Evolutionary conservation across 2,329 filamentous ascomycete species (phyloP).

Genomic region (Achaetomium macrosporum): DNA sequence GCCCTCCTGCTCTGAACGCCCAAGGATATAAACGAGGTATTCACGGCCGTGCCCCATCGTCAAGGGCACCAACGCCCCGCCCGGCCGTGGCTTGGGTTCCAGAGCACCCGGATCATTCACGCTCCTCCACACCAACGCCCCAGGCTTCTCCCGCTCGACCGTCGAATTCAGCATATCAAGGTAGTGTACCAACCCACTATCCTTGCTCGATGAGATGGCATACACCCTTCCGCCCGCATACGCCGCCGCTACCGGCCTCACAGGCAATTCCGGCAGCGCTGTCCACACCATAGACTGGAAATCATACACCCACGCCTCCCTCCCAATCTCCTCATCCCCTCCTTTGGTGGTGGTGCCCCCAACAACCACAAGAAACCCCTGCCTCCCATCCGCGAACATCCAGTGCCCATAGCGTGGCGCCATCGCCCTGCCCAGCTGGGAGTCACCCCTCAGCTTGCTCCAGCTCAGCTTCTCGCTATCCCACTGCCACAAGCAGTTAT

Average conservation of each 20-base stretch:
- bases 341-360: slow-evolving; percentile 33
- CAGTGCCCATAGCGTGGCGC: slow-evolving; percentile 29
- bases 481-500: slow-evolving; percentile 34
- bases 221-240: slow-evolving; percentile 42
- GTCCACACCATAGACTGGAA: slow-evolving; percentile 44
- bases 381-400: slow-evolving; percentile 35
- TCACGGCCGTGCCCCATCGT: slow-evolving; percentile 47
- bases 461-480: slow-evolving; percentile 33
- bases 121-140: slow-evolving; percentile 33
- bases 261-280: slow-evolving; percentile 40
- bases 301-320: slow-evolving; percentile 47
- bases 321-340: slow-evolving; percentile 22
- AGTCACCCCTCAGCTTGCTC: slow-evolving; percentile 29
- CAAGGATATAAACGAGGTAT: slow-evolving; percentile 47
- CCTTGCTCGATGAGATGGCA: slow-evolving; percentile 32
- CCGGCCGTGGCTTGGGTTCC: slow-evolving; percentile 38
- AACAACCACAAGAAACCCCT: slow-evolving; percentile 46
- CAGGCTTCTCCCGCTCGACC: slow-evolving; percentile 28
- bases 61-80: slow-evolving; percentile 40
- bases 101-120: slow-evolving; percentile 33
- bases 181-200: slow-evolving; percentile 30
- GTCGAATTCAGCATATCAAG: slow-evolving; percentile 31
- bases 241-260: slow-evolving; percentile 35
- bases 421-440: slow-evolving; percentile 29
- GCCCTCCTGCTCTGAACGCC: slow-evolving; percentile 26